These are phyloP conservation scores for Puccinia coronata DNA, from an alignment of 1,284 basidiomycete species.

Conservation along the genomic window DNA sequence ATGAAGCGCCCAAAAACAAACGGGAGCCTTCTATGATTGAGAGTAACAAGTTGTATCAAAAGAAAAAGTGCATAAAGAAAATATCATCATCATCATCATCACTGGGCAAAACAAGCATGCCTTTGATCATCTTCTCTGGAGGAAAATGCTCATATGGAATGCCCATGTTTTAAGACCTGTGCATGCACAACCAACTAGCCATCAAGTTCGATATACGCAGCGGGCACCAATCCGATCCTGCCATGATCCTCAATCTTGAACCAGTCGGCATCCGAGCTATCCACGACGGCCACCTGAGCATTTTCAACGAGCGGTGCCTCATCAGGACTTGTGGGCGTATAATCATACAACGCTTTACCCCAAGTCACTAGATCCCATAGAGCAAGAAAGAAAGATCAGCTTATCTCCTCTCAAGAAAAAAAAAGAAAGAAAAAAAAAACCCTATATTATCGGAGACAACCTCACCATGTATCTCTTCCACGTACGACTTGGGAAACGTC, in stretches of 20 bases:
- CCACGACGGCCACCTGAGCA: conserved; percentile 72
- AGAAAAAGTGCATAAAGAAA: no score
- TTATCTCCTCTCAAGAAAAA: neutral
- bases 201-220: conserved; percentile 79
- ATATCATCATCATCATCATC: no score
- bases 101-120: no score
- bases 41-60: no score
- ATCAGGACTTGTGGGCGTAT: conserved; percentile 70
- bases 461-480: conserved; percentile 72
- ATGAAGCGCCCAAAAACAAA: no score
- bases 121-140: no score
- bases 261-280: conserved; percentile 76
- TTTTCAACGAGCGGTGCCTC: conserved; percentile 81
- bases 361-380: neutral
- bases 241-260: conserved; percentile 87
- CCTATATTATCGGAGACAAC: neutral
- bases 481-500: conserved; percentile 88
- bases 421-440: neutral
- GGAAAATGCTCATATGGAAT: no score
- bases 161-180: no score
- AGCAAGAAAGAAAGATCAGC: neutral
- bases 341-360: conserved; percentile 77
- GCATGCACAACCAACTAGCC: no score
- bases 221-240: conserved; percentile 80
- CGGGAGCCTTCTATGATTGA: no score